These are phyloP conservation scores for Jatropha curcas DNA, from an alignment of 345 rosid species.

Conservation along the genomic window DNA sequence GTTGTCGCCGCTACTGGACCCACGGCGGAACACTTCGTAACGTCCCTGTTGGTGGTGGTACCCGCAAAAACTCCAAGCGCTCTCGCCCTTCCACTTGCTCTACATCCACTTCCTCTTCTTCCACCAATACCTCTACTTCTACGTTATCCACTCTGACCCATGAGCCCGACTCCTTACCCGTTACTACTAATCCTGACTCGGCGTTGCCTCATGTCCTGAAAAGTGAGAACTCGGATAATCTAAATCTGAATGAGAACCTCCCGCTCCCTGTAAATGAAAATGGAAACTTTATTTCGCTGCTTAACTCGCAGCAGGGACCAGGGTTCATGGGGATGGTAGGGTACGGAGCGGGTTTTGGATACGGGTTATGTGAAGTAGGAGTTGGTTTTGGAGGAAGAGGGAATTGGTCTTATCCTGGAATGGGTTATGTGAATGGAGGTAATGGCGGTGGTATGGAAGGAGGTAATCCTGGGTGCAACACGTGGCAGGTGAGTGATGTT, in stretches of 20 bases:
- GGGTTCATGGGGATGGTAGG: conserved; percentile 27
- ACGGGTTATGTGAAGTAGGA: conserved; percentile 39
- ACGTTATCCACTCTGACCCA: conserved; percentile 25
- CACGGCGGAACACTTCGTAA: conserved; percentile 70
- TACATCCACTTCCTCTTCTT: conserved; percentile 26
- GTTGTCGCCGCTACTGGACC: conserved; percentile 76
- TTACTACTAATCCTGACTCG: conserved; percentile 18
- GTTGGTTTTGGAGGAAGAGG: conserved; percentile 36
- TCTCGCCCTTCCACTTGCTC: conserved; percentile 33
- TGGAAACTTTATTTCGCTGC: conserved; percentile 24
- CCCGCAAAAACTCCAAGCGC: conserved; percentile 57
- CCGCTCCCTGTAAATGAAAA: conserved; percentile 10
- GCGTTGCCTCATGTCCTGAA: conserved; percentile 22
- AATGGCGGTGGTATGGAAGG: conserved; percentile 16
- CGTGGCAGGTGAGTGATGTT: conserved; percentile 40
- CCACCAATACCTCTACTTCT: conserved; percentile 15
- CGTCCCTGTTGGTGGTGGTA: conserved; percentile 65
- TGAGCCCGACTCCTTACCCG: conserved; percentile 26
- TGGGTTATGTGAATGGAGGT: conserved; percentile 22
- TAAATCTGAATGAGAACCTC: conserved; percentile 32
- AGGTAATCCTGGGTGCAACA: too few relatives aligned
- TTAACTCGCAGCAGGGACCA: conserved; percentile 27
- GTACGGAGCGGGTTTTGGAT: conserved; percentile 29
- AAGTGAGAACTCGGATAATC: conserved; percentile 16
- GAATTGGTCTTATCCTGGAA: conserved; percentile 43